Conservation (phyloP, 2,329 filamentous ascomycete species). For the Aspergillus candidus region DNA sequence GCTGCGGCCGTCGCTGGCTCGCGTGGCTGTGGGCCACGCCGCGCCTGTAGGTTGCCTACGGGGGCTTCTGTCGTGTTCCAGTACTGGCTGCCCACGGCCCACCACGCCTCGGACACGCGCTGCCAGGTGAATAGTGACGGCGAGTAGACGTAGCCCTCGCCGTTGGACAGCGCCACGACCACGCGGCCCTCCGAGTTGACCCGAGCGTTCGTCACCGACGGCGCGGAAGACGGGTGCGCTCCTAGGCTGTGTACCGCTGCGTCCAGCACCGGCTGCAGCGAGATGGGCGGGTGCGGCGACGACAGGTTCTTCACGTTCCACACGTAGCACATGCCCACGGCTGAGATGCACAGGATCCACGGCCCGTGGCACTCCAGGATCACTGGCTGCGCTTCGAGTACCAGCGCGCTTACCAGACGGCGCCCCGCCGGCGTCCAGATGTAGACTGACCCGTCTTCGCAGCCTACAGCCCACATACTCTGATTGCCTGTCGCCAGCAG, state of each 20-base stretch:
- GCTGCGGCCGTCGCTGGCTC: slow-evolving; percentile 31
- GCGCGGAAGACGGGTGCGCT: slow-evolving; percentile 69
- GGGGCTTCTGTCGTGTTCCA: slow-evolving; percentile 97
- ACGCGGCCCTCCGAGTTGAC: slow-evolving; percentile 83
- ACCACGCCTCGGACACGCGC: slow-evolving; percentile 93
- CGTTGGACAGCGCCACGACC: slow-evolving; percentile 86
- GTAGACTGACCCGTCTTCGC: slow-evolving; percentile 85
- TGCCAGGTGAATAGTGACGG: slow-evolving; percentile 86
- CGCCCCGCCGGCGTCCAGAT: slow-evolving; percentile 90
- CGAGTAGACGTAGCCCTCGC: slow-evolving; percentile 88
- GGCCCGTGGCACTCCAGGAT: slow-evolving; percentile 85
- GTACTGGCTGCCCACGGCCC: slow-evolving; percentile 95
- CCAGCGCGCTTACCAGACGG: slow-evolving; percentile 73
- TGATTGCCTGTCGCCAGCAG: slow-evolving; percentile 87
- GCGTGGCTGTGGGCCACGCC: no score
- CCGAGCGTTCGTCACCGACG: slow-evolving; percentile 83
- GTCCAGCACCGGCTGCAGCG: slow-evolving; percentile 81
- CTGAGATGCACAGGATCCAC: slow-evolving; percentile 85
- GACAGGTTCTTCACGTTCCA: slow-evolving; percentile 84
- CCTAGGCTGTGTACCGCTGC: slow-evolving; percentile 74
- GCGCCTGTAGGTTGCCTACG: slow-evolving; percentile 68
- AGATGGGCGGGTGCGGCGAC: slow-evolving; percentile 83
- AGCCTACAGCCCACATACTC: slow-evolving; percentile 86
- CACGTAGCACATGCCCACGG: slow-evolving; percentile 82
- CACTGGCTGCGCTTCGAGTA: slow-evolving; percentile 87